Evolutionary conservation across 306 rosid genomes (phyloP).

Genomic region (Lathyrus aphaca): DNA sequence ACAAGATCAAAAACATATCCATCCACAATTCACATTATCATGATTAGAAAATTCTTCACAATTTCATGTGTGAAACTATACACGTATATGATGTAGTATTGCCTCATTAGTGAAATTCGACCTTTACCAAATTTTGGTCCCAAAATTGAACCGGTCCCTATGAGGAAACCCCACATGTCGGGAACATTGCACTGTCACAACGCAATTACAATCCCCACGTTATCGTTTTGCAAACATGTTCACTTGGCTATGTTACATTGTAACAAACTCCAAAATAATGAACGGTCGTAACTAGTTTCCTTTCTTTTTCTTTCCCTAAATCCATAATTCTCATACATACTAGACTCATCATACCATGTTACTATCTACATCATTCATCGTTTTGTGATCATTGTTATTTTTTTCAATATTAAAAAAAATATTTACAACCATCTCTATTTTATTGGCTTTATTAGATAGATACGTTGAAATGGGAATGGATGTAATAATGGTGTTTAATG

Average conservation of each 20-base stretch:
- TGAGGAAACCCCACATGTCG: slow-evolving; percentile 74
- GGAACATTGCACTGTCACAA: slow-evolving; percentile 51
- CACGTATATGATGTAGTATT: background rate
- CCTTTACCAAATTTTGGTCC: slow-evolving; percentile 43
- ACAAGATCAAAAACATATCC: background rate
- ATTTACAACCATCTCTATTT: background rate
- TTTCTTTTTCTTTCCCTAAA: slow-evolving; percentile 31
- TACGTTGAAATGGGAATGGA: slow-evolving; percentile 1
- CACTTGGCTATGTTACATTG: slow-evolving; percentile 35
- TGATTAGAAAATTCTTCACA: background rate
- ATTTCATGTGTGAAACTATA: background rate
- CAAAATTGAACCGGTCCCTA: slow-evolving; percentile 36
- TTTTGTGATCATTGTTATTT: slow-evolving; percentile 7
- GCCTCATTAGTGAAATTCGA: slow-evolving; percentile 37
- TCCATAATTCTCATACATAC: slow-evolving; percentile 28
- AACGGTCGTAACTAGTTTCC: slow-evolving; percentile 35
- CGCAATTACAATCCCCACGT: slow-evolving; percentile 39
- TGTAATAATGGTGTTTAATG: background rate
- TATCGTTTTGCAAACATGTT: slow-evolving; percentile 37
- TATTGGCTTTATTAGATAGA: background rate
- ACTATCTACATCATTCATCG: slow-evolving; percentile 36
- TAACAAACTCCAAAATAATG: slow-evolving; percentile 38
- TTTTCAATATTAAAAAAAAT: background rate
- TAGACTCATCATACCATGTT: slow-evolving; percentile 39
- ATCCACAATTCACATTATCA: slow-evolving; percentile 13